Percentiles rank a stretch among this genome's conserved stretches.
Conservation (phyloP, 768 basidiomycete species). For the Suillus subaureus region DNA sequence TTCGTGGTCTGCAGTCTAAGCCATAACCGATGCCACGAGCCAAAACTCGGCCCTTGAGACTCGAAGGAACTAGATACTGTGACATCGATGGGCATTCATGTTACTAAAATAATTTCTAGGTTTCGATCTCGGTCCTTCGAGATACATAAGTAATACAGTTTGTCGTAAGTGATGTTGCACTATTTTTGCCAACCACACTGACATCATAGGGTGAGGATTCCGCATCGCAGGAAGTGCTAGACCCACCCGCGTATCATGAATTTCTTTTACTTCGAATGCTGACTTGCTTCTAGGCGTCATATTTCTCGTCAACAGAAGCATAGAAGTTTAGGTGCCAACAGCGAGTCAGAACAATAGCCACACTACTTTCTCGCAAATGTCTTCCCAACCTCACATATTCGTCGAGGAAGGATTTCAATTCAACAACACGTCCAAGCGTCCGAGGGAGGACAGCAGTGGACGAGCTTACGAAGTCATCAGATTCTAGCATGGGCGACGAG, state of each 20-base stretch:
- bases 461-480: conserved; percentile 5
- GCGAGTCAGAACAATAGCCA: conserved; percentile 4
- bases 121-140: conserved; percentile 2
- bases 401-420: not conserved
- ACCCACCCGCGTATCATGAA: conserved; percentile 6
- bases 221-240: not conserved
- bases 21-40: not conserved
- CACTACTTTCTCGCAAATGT: not conserved
- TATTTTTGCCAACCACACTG: conserved; percentile 13
- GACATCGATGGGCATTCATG: not conserved
- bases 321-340: not conserved
- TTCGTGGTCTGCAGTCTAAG: not conserved
- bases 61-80: not conserved
- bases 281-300: not conserved
- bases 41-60: not conserved
- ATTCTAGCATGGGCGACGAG: conserved; percentile 3
- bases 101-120: conserved; percentile 4
- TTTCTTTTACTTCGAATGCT: not conserved
- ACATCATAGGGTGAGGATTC: conserved; percentile 6
- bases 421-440: conserved; percentile 5
- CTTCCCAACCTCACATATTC: not conserved
- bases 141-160: not conserved
- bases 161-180: conserved; percentile 5
- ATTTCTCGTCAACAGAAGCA: not conserved
- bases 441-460: not conserved